Base-by-base conservation (phyloP, 2,329 filamentous ascomycete species). In the Hymenoscyphus fructigenus region DNA sequence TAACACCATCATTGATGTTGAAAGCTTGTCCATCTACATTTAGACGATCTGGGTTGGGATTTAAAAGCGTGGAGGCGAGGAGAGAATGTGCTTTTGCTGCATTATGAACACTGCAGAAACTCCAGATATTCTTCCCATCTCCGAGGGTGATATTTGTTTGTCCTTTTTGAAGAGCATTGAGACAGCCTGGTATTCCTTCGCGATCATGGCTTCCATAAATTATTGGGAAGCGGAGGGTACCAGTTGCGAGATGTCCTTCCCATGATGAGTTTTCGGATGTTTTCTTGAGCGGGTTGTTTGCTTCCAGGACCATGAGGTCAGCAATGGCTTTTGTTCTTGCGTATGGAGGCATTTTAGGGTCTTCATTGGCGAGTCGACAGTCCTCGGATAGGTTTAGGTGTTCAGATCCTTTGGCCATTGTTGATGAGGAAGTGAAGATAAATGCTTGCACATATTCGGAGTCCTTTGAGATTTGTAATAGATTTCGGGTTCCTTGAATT, bases 111-210 rank as follows among this genome's bases (percentile, higher is more conserved):
- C 60, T 61, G n/a, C 47, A 61, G 15, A 56, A 55, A 14, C 6
- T 36, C 60, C 60, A 61, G 5, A 61, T 17, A 57, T 61, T 61
- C 29, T 61, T 61, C 15, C 60, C 60, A n/a, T 61, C 60, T 2
- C 60, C 60, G 26, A 61, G 29, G 7, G 14, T n/a, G 14, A 56
- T 23, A n/a, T 61, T 61, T 41, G 60, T 61, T 61, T 61, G 60
- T 47, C 60, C 47, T 5, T 57, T 14, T 56, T 56, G 26, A 5
- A 61, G 47, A 20, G 60, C 60, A 5, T 36, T 38, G 28, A 61
- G 47, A 56, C 26, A 55, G 6, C 44, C 60, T 15, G 60, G 60
- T 34, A 61, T 36, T 6, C 29, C 29, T 23, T 34, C 6, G 23
- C 17, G 7, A 57, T 57, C 60, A n/a, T 61, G 44, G 9, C 23